Conservation (phyloP, 805 yeast genomes). For the Candida germanica region DNA sequence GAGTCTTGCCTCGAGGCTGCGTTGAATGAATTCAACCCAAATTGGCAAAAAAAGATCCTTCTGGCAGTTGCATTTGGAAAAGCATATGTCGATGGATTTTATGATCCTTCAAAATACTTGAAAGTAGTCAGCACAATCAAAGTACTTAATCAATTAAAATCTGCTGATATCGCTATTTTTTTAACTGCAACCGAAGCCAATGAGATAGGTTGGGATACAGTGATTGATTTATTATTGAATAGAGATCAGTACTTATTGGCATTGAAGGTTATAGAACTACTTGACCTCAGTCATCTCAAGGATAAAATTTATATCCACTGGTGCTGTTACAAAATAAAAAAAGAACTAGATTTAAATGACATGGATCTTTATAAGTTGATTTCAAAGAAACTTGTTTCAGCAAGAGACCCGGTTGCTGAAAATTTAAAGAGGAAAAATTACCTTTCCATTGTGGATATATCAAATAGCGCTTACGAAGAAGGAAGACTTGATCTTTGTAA, state of each 20-base stretch:
- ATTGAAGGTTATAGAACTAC: slow-evolving; percentile 53
- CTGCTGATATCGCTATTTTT: slow-evolving; percentile 63
- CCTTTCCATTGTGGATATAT: slow-evolving; percentile 54
- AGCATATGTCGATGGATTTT: slow-evolving; percentile 49
- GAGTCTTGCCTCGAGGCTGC: slow-evolving; percentile 72
- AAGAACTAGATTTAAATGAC: slow-evolving; percentile 55
- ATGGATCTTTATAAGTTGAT: slow-evolving; percentile 52
- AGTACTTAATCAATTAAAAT: slow-evolving; percentile 67
- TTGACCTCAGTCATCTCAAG: slow-evolving; percentile 38
- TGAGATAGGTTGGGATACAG: slow-evolving; percentile 48
- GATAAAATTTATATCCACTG: slow-evolving; percentile 62
- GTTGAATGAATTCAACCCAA: slow-evolving; percentile 68
- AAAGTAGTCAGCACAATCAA: slow-evolving; percentile 59
- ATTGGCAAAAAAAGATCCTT: slow-evolving; percentile 76
- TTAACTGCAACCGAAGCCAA: slow-evolving; percentile 57
- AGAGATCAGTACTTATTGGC: slow-evolving; percentile 63
- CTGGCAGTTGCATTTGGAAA: slow-evolving; percentile 89
- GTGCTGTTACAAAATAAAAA: slow-evolving; percentile 71
- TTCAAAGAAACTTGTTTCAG: slow-evolving; percentile 40
- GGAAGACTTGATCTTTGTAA: slow-evolving; percentile 73
- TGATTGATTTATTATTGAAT: slow-evolving; percentile 55
- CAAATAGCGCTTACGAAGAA: slow-evolving; percentile 70
- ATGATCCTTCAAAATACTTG: slow-evolving; percentile 57
- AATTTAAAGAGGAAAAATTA: slow-evolving; percentile 27
- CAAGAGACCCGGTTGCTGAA: slow-evolving; percentile 6